phyloP scores from a whole-genome alignment of 441 rosid species.

The Pelargonium citronellum region DNA sequence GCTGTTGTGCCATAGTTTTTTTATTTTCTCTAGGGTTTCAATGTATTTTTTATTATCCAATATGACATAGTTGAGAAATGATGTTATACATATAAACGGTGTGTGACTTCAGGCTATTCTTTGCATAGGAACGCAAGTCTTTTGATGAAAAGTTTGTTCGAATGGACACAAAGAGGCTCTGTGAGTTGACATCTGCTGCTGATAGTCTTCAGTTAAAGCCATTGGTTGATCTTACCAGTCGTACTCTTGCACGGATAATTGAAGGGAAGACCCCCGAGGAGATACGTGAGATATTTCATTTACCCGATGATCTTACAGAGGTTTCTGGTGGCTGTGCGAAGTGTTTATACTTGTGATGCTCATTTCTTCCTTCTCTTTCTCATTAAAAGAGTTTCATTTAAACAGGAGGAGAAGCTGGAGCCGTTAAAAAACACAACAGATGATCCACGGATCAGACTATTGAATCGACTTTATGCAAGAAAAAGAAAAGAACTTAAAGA shows the following conservation, averaged over 20 bases:
- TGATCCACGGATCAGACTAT: constrained; percentile 64
- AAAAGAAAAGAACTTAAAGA: constrained; percentile 67
- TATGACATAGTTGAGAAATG: not conserved
- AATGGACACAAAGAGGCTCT: constrained; percentile 68
- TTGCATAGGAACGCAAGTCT: constrained; percentile 49
- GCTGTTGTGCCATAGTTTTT: constrained; percentile 6
- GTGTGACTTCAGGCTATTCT: constrained; percentile 10
- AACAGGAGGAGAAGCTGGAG: constrained; percentile 71
- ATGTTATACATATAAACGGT: not conserved
- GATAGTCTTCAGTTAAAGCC: constrained; percentile 70
- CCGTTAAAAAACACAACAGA: constrained; percentile 60
- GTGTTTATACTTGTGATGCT: constrained; percentile 21
- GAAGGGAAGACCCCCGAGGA: constrained; percentile 68
- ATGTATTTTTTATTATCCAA: constrained; percentile 6
- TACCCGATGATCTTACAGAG: constrained; percentile 79
- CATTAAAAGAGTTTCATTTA: constrained; percentile 16
- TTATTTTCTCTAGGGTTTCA: constrained; percentile 13
- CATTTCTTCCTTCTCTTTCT: constrained; percentile 10
- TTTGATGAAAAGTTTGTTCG: constrained; percentile 66
- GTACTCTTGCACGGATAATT: constrained; percentile 67
- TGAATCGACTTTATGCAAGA: constrained; percentile 63
- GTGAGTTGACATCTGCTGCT: constrained; percentile 75
- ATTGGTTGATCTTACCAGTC: constrained; percentile 68
- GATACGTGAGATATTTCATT: constrained; percentile 73
- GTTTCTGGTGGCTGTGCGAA: constrained; percentile 34